phyloP scores from a whole-genome alignment of 768 basidiomycete species.

The Rhodotorula sphaerocarpa region DNA sequence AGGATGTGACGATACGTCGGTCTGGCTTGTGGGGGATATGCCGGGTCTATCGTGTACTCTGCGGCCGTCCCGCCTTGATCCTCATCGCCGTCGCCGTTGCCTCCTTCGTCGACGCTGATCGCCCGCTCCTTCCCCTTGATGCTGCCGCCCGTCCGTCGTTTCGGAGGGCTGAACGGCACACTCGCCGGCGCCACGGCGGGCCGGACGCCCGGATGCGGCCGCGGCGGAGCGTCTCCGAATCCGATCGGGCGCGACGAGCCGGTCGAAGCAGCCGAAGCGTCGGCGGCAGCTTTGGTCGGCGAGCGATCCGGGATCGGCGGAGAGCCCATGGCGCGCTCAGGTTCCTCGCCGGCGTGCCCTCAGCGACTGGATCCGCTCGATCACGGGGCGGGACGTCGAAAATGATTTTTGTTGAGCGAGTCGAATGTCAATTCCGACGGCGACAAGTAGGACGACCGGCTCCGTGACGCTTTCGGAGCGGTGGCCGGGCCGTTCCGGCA shows the following conservation, averaged over 20 bases:
- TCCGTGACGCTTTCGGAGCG: too few species aligned
- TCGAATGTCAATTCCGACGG: too few species aligned
- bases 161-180: conserved; percentile 26
- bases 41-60: too few species aligned
- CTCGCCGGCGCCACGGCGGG: conserved; percentile 3
- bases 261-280: neutral
- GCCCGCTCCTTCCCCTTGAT: conserved; percentile 37
- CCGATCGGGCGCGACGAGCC: neutral
- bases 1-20: conserved; percentile 25
- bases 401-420: too few species aligned
- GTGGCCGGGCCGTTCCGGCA: too few species aligned
- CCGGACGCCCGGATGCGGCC: conserved; percentile 12
- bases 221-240: conserved; percentile 9
- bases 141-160: conserved; percentile 21
- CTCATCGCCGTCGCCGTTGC: conserved; percentile 45
- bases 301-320: conserved; percentile 30
- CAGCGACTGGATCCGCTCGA: too few species aligned
- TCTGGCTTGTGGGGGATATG: neutral
- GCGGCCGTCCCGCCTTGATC: too few species aligned
- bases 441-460: too few species aligned
- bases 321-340: conserved; percentile 17
- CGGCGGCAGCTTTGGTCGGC: neutral
- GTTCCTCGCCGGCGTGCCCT: too few species aligned
- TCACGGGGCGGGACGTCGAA: too few species aligned
- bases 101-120: neutral